phyloP scores from a whole-genome alignment of 495 filamentous ascomycete genomes.

The Extremus antarcticus region DNA sequence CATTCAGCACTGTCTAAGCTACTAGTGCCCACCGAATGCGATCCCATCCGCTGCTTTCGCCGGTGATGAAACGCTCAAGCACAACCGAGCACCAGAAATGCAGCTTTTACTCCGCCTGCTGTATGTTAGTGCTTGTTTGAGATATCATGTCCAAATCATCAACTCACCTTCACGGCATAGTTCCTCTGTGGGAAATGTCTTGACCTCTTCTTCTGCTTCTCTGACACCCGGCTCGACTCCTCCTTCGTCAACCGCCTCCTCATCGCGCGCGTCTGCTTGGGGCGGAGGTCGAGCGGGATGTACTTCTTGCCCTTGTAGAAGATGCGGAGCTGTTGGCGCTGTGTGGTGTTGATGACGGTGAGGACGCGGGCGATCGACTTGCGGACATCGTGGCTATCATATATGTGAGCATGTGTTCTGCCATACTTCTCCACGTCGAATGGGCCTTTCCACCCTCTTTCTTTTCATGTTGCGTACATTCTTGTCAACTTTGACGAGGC shows the following conservation, averaged over 20 bases:
- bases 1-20: neutral
- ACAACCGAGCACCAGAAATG: neutral
- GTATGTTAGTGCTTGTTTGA: neutral
- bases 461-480: constrained; percentile 54
- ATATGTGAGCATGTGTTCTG: neutral
- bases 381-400: constrained; percentile 83
- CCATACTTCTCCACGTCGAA: neutral
- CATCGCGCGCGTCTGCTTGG: constrained; percentile 94
- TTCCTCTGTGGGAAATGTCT: constrained; percentile 97
- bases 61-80: neutral
- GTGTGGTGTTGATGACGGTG: constrained; percentile 98
- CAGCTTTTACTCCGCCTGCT: neutral
- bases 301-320: constrained; percentile 99
- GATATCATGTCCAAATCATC: neutral
- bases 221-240: constrained; percentile 67
- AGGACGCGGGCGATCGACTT: constrained; percentile 98
- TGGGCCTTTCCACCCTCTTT: neutral
- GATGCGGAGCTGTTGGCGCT: constrained; percentile 90
- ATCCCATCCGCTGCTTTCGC: neutral
- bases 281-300: constrained; percentile 87
- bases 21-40: neutral
- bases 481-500: constrained; percentile 88
- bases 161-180: constrained; percentile 78
- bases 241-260: constrained; percentile 81
- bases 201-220: constrained; percentile 87